Conservation (phyloP, 2,329 filamentous ascomycete genomes). For the Nigrograna mackinnonii region DNA sequence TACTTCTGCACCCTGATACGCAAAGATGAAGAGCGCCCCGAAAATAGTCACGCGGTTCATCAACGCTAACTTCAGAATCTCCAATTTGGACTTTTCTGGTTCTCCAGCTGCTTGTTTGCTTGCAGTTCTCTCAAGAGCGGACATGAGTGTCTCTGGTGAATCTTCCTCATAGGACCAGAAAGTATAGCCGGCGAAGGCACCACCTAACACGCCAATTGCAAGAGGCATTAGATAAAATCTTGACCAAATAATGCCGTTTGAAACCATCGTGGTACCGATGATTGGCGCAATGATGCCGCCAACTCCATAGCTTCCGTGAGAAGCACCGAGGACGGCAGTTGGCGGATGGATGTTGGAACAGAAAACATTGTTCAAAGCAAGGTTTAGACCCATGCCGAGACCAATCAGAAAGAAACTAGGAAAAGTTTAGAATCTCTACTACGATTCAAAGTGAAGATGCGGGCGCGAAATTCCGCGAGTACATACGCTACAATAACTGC, state of each 20-base stretch:
- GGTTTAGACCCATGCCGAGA: constrained; percentile 53
- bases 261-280: constrained; percentile 73
- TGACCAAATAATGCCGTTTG: constrained; percentile 65
- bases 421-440: constrained; percentile 10
- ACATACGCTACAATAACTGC: constrained; percentile 60
- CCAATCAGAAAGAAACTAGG: constrained; percentile 69
- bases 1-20: constrained; percentile 84
- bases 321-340: constrained; percentile 59
- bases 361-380: constrained; percentile 62
- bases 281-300: constrained; percentile 66
- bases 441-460: too few species aligned
- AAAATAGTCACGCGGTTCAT: constrained; percentile 66
- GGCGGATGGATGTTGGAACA: constrained; percentile 57
- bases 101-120: constrained; percentile 41
- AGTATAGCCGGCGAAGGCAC: constrained; percentile 65
- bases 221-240: constrained; percentile 73
- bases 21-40: constrained; percentile 80
- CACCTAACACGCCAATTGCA: constrained; percentile 55
- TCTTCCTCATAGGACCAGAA: constrained; percentile 75
- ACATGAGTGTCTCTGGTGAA: constrained; percentile 46
- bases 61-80: constrained; percentile 54
- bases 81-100: constrained; percentile 47
- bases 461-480: not conserved
- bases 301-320: constrained; percentile 66
- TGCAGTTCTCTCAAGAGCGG: constrained; percentile 47